These are phyloP conservation scores for Drosera capensis DNA, from an alignment of 148 eudicot genomes.

Conservation along the genomic window DNA sequence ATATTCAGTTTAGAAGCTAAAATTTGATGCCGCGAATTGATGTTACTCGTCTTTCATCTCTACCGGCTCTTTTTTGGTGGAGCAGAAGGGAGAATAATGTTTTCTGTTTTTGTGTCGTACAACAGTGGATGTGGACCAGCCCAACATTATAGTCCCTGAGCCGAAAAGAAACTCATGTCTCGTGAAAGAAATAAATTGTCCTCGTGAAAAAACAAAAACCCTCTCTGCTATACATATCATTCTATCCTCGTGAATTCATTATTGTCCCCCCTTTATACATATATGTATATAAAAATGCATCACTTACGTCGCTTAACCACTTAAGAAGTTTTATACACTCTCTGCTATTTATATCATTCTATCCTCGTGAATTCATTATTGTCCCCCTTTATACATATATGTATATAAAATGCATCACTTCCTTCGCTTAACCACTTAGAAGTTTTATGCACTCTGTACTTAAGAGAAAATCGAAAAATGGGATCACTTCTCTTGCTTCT, in stretches of 20 bases:
- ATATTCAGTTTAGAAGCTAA: no score
- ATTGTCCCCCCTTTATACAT: constrained; percentile 13
- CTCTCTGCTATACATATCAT: constrained; percentile 22
- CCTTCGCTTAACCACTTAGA: not conserved
- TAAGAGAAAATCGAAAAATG: not conserved
- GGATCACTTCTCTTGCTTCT: constrained; percentile 1
- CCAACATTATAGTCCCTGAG: not conserved
- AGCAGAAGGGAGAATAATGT: no score
- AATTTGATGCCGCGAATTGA: no score
- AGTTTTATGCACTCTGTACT: not conserved
- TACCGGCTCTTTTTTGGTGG: no score
- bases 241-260: constrained; percentile 48
- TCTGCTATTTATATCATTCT: constrained; percentile 23
- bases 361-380: constrained; percentile 50
- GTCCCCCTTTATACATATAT: constrained; percentile 3
- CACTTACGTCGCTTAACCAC: no score
- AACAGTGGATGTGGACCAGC: not conserved
- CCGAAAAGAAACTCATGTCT: constrained; percentile 9
- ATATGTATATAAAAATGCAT: not conserved
- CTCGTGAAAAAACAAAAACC: not conserved
- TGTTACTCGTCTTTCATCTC: no score
- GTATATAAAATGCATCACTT: not conserved
- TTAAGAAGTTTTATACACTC: no score
- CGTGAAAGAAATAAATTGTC: constrained; percentile 50
- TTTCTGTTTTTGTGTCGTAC: no score